Base-by-base conservation (phyloP, 116 monocot genomes). In the Trichopus zeylanicus region DNA sequence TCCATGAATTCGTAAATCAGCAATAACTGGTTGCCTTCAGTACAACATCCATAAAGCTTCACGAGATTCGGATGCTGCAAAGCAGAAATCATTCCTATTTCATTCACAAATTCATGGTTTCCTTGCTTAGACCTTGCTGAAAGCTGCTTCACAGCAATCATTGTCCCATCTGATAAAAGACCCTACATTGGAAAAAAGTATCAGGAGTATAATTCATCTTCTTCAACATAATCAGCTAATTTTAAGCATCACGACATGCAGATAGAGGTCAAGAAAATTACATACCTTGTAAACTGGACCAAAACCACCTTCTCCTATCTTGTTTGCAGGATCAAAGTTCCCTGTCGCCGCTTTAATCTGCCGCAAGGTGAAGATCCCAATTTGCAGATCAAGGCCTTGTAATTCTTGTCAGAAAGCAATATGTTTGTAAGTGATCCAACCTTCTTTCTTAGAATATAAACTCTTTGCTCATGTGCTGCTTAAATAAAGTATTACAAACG, bases 301-400 rank as follows among this genome's bases (percentile, higher is more conserved):
- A 65, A 91, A 91, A 64, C 91, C 91, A 29, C 91, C 91, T 82
- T 91, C 91, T 7, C 91, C 91, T 26, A 91, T 75, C 63, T 86
- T 83, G 52, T 91, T 86, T 48, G 71, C 63, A 46, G 66, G 24
- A 63, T 86, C 67, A 55, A 91, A 91, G 68, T 83, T 91, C 31
- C 54, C 68, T 18, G 91, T 91, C 59, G 91, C 91, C 55, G 70
- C 64, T 69, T 80, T 91, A 49, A 91, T 78, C 69, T 91, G 91
- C 55, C 65, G 32, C 51, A 91, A 80, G 51, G 71, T 80, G 59
- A 91, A 91, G 22, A 73, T 57, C 39, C 91, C 91, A 60, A 70
- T 80, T 75, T 71, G 83, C 53, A 91, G 80, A 63, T 89, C 84
- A 31, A 84, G 53, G 35, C 75, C 48, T 72, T 81, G 65, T 35